Percentiles rank a stretch among this genome's conserved stretches.
Evolutionary conservation across 2,329 filamentous ascomycete species (phyloP).

Genomic region (Botrytis tulipae): DNA sequence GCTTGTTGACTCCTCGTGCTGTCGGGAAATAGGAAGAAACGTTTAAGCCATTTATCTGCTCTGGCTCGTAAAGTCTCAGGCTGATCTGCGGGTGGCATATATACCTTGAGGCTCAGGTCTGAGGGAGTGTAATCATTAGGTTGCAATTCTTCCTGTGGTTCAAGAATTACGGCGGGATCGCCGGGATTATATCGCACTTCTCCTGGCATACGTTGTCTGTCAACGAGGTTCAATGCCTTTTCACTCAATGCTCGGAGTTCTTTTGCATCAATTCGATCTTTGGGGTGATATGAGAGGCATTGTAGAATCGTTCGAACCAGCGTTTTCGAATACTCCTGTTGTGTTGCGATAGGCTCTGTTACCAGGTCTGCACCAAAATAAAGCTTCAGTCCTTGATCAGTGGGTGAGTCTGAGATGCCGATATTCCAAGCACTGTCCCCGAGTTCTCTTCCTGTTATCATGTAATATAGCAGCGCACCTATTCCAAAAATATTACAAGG

Average conservation of each 20-base stretch:
- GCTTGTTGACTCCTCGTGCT: not conserved
- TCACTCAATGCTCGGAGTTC: not conserved
- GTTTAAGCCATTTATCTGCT: not conserved
- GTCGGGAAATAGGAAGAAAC: not conserved
- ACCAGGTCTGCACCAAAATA: not conserved
- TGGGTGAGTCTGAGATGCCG: not conserved
- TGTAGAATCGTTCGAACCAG: not conserved
- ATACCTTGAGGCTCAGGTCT: not conserved
- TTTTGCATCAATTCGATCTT: not conserved
- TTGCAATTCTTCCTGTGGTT: not conserved
- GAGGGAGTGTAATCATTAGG: not conserved
- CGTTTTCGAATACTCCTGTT: not conserved
- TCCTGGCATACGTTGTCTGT: not conserved
- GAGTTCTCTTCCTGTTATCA: not conserved
- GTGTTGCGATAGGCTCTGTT: not conserved
- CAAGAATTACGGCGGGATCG: not conserved
- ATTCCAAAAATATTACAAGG: not conserved
- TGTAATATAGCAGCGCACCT: not conserved
- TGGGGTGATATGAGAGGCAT: not conserved
- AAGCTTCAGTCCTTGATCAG: not conserved
- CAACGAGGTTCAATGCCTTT: not conserved
- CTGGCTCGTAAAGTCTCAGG: not conserved
- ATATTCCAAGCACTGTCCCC: not conserved
- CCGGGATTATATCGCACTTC: not conserved
- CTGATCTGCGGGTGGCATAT: not conserved